Conservation (phyloP, 108 stramenopile genomes). For the Cyclostephanos invisitatus region DNA sequence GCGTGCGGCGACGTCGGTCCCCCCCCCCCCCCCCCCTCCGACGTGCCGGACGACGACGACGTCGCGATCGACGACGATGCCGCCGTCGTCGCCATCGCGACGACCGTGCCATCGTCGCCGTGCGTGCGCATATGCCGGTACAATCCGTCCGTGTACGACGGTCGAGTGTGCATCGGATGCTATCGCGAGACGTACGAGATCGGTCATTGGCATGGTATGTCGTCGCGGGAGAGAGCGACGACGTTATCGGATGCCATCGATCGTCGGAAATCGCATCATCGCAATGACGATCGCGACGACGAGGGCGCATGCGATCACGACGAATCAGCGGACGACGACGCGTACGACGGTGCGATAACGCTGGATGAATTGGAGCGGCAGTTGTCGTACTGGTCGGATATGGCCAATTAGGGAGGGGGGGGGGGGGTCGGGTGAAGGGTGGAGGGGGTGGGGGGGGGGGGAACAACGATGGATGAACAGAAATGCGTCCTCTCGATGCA, state of each 20-base stretch:
- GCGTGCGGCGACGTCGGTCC: too few species aligned
- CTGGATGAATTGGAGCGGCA: slow-evolving; percentile 38
- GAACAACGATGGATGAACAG: too few species aligned
- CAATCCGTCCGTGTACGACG: slow-evolving; percentile 61
- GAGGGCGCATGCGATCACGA: too few species aligned
- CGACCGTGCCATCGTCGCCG: slow-evolving; percentile 48
- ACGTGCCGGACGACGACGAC: too few species aligned
- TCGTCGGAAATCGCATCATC: slow-evolving; percentile 30
- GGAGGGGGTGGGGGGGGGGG: too few species aligned
- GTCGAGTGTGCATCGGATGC: slow-evolving; percentile 75
- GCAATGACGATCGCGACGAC: too few species aligned
- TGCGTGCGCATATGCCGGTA: slow-evolving; percentile 75
- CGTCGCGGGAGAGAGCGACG: slow-evolving; percentile 48
- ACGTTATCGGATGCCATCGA: slow-evolving; percentile 62
- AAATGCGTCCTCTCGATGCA: too few species aligned
- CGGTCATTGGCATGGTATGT: slow-evolving; percentile 57
- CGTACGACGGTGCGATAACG: slow-evolving; percentile 40
- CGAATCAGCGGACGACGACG: too few species aligned
- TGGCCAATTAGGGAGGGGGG: neutral
- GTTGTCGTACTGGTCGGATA: slow-evolving; percentile 28
- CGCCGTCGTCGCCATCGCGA: too few species aligned
- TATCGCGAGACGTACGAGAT: slow-evolving; percentile 76
- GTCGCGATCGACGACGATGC: too few species aligned
- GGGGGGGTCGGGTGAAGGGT: too few species aligned
- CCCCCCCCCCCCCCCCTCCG: too few species aligned